phyloP scores from a whole-genome alignment of 352 stramenopile genomes.

The Phytophthora foliorum region DNA sequence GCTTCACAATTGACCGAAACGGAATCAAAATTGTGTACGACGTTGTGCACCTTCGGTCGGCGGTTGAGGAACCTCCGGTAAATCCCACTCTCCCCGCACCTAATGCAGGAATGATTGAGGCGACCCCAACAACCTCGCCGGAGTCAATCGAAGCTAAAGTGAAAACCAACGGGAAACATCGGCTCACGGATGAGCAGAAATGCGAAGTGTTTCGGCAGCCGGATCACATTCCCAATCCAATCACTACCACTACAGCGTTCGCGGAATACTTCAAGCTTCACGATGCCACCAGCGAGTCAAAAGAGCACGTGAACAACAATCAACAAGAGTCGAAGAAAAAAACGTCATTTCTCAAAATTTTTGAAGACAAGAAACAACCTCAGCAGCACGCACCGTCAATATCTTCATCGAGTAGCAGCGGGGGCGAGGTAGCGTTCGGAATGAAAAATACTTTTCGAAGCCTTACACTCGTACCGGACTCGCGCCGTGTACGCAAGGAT shows the following conservation, averaged over 20 bases:
- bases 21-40: conserved; percentile 74
- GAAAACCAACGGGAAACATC: conserved; percentile 12
- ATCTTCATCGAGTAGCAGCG: conserved; percentile 3
- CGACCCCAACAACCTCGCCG: neutral
- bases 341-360: conserved; percentile 61
- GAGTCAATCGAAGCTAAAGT: conserved; percentile 14
- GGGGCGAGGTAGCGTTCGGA: conserved; percentile 3
- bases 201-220: conserved; percentile 62
- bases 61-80: conserved; percentile 7
- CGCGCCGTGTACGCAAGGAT: conserved; percentile 60
- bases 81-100: neutral
- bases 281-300: conserved; percentile 2
- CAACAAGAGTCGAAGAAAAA: conserved; percentile 46
- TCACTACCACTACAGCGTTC: conserved; percentile 75
- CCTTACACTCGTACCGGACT: conserved; percentile 63
- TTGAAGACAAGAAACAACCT: conserved; percentile 37
- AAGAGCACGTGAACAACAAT: conserved; percentile 24
- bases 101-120: conserved; percentile 1
- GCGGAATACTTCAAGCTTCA: conserved; percentile 68
- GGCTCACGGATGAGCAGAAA: conserved; percentile 60
- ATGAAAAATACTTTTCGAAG: conserved; percentile 73
- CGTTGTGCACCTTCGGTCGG: conserved; percentile 55
- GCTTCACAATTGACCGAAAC: conserved; percentile 66
- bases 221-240: conserved; percentile 75
- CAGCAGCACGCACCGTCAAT: conserved; percentile 11